Conservation (phyloP, 1,139 yeast genomes). For the Nakaseomyces nivariensis region DNA sequence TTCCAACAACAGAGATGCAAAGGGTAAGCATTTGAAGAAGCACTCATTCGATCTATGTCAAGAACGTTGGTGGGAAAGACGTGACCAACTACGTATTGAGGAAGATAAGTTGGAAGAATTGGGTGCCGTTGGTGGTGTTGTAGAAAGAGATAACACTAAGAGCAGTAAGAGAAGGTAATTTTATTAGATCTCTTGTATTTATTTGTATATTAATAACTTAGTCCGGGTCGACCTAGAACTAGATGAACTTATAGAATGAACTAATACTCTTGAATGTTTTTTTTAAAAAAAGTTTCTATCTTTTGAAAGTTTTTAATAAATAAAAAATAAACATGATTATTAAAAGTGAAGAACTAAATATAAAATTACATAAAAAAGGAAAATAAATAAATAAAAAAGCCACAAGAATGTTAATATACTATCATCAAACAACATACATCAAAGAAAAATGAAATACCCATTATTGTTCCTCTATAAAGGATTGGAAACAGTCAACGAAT, state of each 20-base stretch:
- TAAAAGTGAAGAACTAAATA: background rate
- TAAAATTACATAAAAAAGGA: background rate
- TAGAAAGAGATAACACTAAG: slow-evolving; percentile 63
- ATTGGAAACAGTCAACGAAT: slow-evolving; percentile 24
- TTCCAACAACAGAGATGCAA: slow-evolving; percentile 71
- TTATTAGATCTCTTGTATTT: background rate
- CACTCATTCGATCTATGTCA: slow-evolving; percentile 87
- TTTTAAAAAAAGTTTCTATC: background rate
- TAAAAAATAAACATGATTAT: too few relatives aligned
- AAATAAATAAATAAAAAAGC: background rate
- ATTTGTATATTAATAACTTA: background rate
- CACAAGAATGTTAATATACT: background rate
- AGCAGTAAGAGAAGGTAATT: slow-evolving; percentile 30
- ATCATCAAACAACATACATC: background rate
- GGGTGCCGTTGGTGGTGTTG: slow-evolving; percentile 84
- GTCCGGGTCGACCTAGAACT: too few relatives aligned
- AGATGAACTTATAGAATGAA: too few relatives aligned
- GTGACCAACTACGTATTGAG: slow-evolving; percentile 80
- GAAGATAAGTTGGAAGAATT: slow-evolving; percentile 84
- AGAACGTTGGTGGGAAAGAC: slow-evolving; percentile 97
- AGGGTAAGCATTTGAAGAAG: slow-evolving; percentile 84
- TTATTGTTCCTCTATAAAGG: slow-evolving; percentile 17
- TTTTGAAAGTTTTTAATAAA: too few relatives aligned
- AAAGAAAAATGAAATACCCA: background rate
- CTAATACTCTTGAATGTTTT: background rate